Percentiles rank a stretch among this genome's conserved stretches.
These are phyloP conservation scores for Boletus tylopilopsis DNA, from an alignment of 768 basidiomycete genomes.

Conservation along the genomic window DNA sequence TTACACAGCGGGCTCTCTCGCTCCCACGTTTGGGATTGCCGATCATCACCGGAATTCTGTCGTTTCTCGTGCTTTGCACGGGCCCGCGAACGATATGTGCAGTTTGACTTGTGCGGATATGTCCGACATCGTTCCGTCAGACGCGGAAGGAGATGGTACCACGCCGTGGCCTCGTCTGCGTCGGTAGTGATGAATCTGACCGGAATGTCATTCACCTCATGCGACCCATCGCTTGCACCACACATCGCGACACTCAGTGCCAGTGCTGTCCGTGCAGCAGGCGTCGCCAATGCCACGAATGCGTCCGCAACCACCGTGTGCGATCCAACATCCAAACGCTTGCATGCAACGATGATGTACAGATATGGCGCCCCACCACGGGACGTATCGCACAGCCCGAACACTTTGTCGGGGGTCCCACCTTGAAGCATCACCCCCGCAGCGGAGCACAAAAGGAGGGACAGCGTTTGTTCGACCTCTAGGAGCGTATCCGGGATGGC, in stretches of 20 bases:
- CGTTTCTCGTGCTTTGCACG: conserved; percentile 18
- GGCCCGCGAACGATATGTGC: conserved; percentile 16
- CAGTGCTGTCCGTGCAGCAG: not conserved
- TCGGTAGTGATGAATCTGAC: conserved; percentile 15
- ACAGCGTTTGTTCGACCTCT: conserved; percentile 31
- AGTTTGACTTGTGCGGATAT: conserved; percentile 48
- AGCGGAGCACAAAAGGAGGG: conserved; percentile 21
- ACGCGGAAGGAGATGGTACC: conserved; percentile 50
- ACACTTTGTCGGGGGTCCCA: conserved; percentile 8
- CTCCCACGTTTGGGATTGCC: conserved; percentile 28
- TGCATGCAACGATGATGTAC: conserved; percentile 42
- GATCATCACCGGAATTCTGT: too few relatives aligned
- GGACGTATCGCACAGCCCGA: conserved; percentile 16
- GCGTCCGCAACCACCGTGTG: conserved; percentile 47
- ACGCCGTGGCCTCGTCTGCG: conserved; percentile 29
- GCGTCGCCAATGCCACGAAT: conserved; percentile 38
- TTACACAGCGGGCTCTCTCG: conserved; percentile 8
- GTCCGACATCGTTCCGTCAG: conserved; percentile 51
- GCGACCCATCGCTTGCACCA: not conserved
- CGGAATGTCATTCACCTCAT: not conserved
- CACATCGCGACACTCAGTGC: not conserved
- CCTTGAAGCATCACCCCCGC: conserved; percentile 6
- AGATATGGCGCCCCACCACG: conserved; percentile 26
- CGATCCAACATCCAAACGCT: conserved; percentile 42
- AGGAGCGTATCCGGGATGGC: conserved; percentile 17